These are phyloP conservation scores for Rubia peregrina DNA, from an alignment of 305 asterid genomes.

Conservation along the genomic window DNA sequence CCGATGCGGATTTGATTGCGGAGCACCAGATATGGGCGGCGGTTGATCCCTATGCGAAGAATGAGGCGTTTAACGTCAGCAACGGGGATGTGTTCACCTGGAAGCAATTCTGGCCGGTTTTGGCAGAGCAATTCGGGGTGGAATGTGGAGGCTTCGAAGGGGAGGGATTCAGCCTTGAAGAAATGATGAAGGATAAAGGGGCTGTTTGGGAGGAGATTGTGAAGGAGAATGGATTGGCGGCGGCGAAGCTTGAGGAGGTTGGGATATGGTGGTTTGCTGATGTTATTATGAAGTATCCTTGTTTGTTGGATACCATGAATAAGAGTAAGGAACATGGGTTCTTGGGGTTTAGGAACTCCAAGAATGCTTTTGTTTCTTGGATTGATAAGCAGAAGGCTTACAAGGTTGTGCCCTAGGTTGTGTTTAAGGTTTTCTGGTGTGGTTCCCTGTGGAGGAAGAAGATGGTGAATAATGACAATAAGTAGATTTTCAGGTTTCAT, in stretches of 20 bases:
- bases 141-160: constrained; percentile 30
- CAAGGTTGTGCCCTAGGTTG: constrained; percentile 30
- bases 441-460: background rate
- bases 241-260: constrained; percentile 29
- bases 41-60: constrained; percentile 42
- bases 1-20: constrained; percentile 46
- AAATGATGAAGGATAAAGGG: constrained; percentile 45
- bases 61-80: constrained; percentile 38
- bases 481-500: background rate
- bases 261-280: constrained; percentile 44
- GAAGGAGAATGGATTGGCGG: constrained; percentile 27
- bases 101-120: constrained; percentile 39
- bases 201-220: constrained; percentile 42
- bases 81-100: constrained; percentile 50
- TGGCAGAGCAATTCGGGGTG: constrained; percentile 39
- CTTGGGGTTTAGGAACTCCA: constrained; percentile 40
- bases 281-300: constrained; percentile 8
- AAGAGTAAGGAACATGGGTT: constrained; percentile 51
- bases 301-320: constrained; percentile 30
- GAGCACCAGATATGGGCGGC: constrained; percentile 54
- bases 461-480: background rate
- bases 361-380: constrained; percentile 32
- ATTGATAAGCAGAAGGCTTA: constrained; percentile 35
- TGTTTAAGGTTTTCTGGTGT: constrained; percentile 3
- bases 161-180: constrained; percentile 23